Base-by-base conservation (phyloP, 2,329 filamentous ascomycete species). In the Hortaea werneckii region DNA sequence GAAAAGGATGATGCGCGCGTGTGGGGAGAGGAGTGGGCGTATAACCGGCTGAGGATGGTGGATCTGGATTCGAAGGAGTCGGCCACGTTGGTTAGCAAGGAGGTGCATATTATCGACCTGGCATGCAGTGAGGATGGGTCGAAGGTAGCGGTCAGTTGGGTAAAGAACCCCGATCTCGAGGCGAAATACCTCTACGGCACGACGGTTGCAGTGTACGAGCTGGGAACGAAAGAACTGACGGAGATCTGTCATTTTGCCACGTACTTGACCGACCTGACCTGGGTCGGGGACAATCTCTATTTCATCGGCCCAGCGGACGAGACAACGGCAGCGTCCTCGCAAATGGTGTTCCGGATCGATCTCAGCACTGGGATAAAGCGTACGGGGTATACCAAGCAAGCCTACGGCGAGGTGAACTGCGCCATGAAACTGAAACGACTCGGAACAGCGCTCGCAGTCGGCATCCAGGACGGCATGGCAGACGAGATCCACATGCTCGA, bases 1-100 rank as follows among this genome's bases (percentile, higher is more conserved):
- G 56, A 57, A 0, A 60, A 61, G 6, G 55, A 62, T 29, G 66
- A 66, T 45, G 57, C 55, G 2, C 51, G 59, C 6, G 61, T 69
- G 11, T 70, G 62, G 60, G 65, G 62, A 27, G 50, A 64, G 34
- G 54, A 61, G 9, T 67, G 62, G 66, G 50, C 60, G 4, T 61
- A 55, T 45, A 54, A 52, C 10, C 58, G 57, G 7, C 50, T 70
- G 8, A 53, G 61, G 0, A 49, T 63, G 2, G 37, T 69, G 1
- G 47, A 67, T 29, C 39, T 68, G 1, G 51, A 45, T 6, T 62
- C 55, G 0, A 55, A 60, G 37, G 48, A 54, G 5, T 56, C 56
- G 41, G 54, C 7, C 42, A 56, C 29, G 37, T 35, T 54, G 4
- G 48, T 49, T 11, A 55, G 35, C 10, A 40, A 40, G 5, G 48